Evolutionary conservation across 2,329 filamentous ascomycete species (phyloP).

Genomic region (Aspergillus pseudoviridinutans): DNA sequence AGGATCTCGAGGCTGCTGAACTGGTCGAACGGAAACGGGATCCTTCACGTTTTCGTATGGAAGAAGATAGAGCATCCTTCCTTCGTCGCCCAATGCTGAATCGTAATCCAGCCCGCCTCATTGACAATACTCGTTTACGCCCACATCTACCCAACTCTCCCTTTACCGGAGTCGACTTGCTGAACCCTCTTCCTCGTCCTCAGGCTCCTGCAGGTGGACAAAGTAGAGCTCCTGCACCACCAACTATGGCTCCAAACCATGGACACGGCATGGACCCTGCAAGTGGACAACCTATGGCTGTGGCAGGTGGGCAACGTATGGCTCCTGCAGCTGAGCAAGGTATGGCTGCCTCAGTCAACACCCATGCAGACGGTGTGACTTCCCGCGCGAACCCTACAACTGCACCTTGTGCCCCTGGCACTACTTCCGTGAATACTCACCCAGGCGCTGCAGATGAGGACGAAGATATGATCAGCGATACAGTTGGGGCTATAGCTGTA

Average conservation of each 20-base stretch:
- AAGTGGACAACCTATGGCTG: not conserved
- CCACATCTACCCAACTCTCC: not conserved
- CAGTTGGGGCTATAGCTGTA: conserved; percentile 91
- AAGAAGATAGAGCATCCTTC: conserved; percentile 15
- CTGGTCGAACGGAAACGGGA: conserved; percentile 36
- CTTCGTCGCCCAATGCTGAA: conserved; percentile 17
- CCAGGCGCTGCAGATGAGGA: conserved; percentile 1
- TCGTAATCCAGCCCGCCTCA: conserved; percentile 18
- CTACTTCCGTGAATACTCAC: not conserved
- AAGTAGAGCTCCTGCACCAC: not conserved
- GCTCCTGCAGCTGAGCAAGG: not conserved
- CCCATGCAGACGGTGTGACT: not conserved
- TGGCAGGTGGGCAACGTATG: not conserved
- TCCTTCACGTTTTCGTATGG: conserved; percentile 21
- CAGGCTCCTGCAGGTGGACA: not conserved
- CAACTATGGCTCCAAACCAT: not conserved
- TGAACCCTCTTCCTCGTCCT: not conserved
- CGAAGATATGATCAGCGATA: conserved; percentile 75
- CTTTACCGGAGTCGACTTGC: not conserved
- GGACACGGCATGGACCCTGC: not conserved
- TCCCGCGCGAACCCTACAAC: not conserved
- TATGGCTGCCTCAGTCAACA: not conserved
- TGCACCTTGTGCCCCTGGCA: not conserved
- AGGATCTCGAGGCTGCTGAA: conserved; percentile 64
- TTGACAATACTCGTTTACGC: not conserved